phyloP scores from a whole-genome alignment of 2,329 filamentous ascomycete genomes.

The Blastomyces gilchristii region DNA sequence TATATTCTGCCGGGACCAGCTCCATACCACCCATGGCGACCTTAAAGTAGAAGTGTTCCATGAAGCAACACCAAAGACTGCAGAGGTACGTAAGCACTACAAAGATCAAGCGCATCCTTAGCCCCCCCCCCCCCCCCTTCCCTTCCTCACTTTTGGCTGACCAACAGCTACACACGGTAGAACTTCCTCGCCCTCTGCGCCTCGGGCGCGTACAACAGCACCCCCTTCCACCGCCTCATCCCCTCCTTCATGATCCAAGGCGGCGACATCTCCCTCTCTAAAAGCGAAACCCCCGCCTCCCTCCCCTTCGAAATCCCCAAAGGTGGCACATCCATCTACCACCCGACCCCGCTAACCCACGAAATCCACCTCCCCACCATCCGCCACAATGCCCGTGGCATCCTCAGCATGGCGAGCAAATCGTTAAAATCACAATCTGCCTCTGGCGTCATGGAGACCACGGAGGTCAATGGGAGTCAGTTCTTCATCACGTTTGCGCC shows the following conservation, averaged over 20 bases:
- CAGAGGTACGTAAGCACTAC: slow-evolving; percentile 50
- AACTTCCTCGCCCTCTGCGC: slow-evolving; percentile 60
- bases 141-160: not conserved
- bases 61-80: slow-evolving; percentile 84
- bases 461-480: slow-evolving; percentile 46
- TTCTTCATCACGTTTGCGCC: slow-evolving; percentile 55
- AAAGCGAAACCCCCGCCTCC: slow-evolving; percentile 31
- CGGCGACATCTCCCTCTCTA: slow-evolving; percentile 41
- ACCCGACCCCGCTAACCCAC: slow-evolving; percentile 47
- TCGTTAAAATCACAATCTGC: slow-evolving; percentile 36
- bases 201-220: slow-evolving; percentile 49
- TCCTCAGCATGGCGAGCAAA: slow-evolving; percentile 51
- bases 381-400: slow-evolving; percentile 47
- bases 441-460: slow-evolving; percentile 22
- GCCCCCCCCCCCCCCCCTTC: not conserved
- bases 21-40: slow-evolving; percentile 82
- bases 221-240: slow-evolving; percentile 54
- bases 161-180: slow-evolving; percentile 19
- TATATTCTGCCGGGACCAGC: slow-evolving; percentile 23
- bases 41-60: slow-evolving; percentile 96
- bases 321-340: slow-evolving; percentile 47
- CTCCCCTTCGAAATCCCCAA: slow-evolving; percentile 43
- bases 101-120: not conserved
- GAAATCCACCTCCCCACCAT: slow-evolving; percentile 50
- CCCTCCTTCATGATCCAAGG: slow-evolving; percentile 56